Evolutionary conservation across 257 asterid genomes (phyloP).

Genomic region (Gentiana dahurica): DNA sequence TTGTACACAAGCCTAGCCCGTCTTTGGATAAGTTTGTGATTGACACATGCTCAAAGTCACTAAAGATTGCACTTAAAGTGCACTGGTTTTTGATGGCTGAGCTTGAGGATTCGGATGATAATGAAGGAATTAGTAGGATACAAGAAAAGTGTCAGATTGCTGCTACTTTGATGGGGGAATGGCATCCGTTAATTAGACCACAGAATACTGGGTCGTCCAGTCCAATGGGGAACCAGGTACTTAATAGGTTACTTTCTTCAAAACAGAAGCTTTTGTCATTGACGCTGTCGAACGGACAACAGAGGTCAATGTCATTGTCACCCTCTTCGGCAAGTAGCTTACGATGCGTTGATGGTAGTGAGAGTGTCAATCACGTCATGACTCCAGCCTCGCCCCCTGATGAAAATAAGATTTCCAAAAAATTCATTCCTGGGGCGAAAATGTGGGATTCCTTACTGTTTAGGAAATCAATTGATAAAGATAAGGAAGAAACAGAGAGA

Average conservation of each 20-base stretch:
- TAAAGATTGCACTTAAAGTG: constrained; percentile 74
- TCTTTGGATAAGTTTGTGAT: constrained; percentile 86
- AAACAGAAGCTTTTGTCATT: constrained; percentile 67
- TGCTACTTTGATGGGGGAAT: constrained; percentile 88
- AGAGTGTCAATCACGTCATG: constrained; percentile 2
- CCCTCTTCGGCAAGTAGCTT: constrained; percentile 41
- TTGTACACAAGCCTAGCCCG: constrained; percentile 90
- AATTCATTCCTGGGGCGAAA: constrained; percentile 68
- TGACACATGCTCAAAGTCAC: constrained; percentile 68
- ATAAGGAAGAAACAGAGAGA: constrained; percentile 61
- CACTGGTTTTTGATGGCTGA: constrained; percentile 95
- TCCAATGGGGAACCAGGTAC: constrained; percentile 58
- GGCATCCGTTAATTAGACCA: constrained; percentile 70
- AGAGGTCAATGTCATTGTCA: constrained; percentile 38
- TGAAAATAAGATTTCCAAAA: constrained; percentile 69
- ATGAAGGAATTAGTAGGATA: constrained; percentile 82
- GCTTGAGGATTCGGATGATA: constrained; percentile 87
- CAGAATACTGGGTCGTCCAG: constrained; percentile 28
- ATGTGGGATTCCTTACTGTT: constrained; percentile 66
- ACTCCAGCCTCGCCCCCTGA: constrained; percentile 43
- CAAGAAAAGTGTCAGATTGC: constrained; percentile 96
- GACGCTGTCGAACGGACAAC: constrained; percentile 54
- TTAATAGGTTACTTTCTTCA: constrained; percentile 69
- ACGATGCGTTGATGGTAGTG: constrained; percentile 41
- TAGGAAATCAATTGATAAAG: constrained; percentile 72